Base-by-base conservation (phyloP, 352 stramenopile genomes). In the Plasmopara viticola region DNA sequence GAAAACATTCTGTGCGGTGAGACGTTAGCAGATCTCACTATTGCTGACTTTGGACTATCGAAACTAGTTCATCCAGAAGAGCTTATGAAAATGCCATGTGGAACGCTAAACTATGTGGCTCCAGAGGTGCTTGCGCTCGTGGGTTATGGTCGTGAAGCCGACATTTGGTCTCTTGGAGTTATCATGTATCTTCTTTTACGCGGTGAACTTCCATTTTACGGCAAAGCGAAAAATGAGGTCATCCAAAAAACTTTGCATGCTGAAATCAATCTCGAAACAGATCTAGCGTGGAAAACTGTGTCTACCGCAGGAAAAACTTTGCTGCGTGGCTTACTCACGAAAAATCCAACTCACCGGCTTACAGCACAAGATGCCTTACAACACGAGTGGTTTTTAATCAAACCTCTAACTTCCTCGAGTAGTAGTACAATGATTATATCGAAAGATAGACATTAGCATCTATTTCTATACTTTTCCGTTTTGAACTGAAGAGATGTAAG, bases 101-200 rank as follows among this genome's bases (percentile, higher is more conserved):
- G 92, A 1, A 97, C 92, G 0, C 72, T 97, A 0, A 95, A 92
- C 48, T 98, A 98, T 51, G 87, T 97, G n/a, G 92, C 92, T 1
- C 92, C 92, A 4, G 89, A 98, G 60, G 89, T 97, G 17, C 71
- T 97, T 10, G 82, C 83, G 7, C 71, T 89, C 17, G 73, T 89
- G 6, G 90, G 88, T 4, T 97, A 97, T 62, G 84, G 84, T 15
- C 79, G 84, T 20, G 84, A 95, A 53, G 89, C 90, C 0, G 90
- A 97, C 63, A 90, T 97, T 14, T 97, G 90, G 90, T 94, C 77
- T 6, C 60, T 97, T 10, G 90, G 91, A 14, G 90, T 97, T 12
- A 96, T 97, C 51, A 87, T 97, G 78, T 97, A 90, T 58, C 59
- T 97, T 25, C 58, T 97, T 13, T 60, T 97, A 31, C 74, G 87